phyloP scores from a whole-genome alignment of 345 rosid species.

The Clausena lansium region DNA sequence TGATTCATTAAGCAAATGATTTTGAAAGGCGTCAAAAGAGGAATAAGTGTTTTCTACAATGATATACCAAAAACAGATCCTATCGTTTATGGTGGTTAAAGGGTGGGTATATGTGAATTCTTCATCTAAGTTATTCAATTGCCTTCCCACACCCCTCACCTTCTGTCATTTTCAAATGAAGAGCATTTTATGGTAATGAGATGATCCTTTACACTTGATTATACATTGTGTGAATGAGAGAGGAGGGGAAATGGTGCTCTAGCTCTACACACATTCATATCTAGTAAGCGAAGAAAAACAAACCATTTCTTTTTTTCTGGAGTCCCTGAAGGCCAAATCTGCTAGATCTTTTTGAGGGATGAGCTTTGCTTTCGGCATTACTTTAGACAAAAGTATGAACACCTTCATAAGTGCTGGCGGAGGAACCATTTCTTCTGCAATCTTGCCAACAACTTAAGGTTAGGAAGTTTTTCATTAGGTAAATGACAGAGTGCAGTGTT shows the following conservation, averaged over 20 bases:
- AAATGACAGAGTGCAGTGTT: conserved; percentile 5
- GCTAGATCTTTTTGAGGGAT: conserved; percentile 66
- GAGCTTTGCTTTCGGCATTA: conserved; percentile 86
- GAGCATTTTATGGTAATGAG: neutral
- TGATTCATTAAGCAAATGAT: neutral
- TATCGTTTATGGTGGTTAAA: neutral
- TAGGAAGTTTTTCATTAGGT: conserved; percentile 25
- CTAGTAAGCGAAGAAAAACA: conserved; percentile 15
- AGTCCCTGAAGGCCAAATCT: conserved; percentile 69
- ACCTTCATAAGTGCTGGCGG: conserved; percentile 54
- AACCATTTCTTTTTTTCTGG: conserved; percentile 68
- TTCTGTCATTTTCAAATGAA: neutral
- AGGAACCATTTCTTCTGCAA: conserved; percentile 76
- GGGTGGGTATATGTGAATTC: neutral
- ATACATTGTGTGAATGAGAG: no score
- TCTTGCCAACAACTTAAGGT: conserved; percentile 53
- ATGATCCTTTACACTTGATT: no score
- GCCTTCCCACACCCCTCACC: neutral
- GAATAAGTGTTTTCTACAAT: no score
- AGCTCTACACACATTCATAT: neutral
- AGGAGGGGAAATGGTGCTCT: neutral
- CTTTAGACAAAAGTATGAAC: conserved; percentile 47
- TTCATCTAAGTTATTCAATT: neutral
- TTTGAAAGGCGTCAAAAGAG: neutral
- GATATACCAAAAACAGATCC: neutral